Percentiles rank a stretch among this genome's conserved stretches.
These are phyloP conservation scores for Pythium rishiriense DNA, from an alignment of 352 stramenopile species.

Conservation along the genomic window DNA sequence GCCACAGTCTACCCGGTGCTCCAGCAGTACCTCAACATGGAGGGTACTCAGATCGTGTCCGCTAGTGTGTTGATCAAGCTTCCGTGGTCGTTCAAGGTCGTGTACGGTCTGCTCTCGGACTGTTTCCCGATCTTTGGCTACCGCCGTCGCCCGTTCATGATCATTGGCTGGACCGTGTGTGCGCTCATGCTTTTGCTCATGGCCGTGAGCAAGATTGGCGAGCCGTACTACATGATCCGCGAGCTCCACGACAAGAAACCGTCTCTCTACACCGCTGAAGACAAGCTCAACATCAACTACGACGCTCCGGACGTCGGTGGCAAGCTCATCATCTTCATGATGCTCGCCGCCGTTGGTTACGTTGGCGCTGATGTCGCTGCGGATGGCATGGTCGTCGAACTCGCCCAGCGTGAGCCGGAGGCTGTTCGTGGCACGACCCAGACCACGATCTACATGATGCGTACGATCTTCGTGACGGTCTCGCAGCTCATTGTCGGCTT, in stretches of 20 bases:
- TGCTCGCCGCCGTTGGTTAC: conserved; percentile 31
- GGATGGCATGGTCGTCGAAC: conserved; percentile 33
- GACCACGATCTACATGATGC: too few species aligned
- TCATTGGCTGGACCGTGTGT: conserved; percentile 33
- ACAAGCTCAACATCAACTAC: too few species aligned
- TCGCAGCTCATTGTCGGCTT: conserved; percentile 14
- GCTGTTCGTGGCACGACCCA: conserved; percentile 9
- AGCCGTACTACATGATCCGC: conserved; percentile 26
- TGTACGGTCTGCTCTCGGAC: conserved; percentile 34
- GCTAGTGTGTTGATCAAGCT: conserved; percentile 26
- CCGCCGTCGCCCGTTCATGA: conserved; percentile 40
- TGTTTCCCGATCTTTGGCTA: conserved; percentile 37
- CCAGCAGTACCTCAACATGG: conserved; percentile 33
- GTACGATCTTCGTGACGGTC: conserved; percentile 9
- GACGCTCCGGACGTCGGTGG: too few species aligned
- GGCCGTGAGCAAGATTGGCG: conserved; percentile 16
- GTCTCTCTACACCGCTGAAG: too few species aligned
- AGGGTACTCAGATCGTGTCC: conserved; percentile 29
- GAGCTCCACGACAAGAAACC: too few species aligned
- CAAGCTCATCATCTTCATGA: too few species aligned
- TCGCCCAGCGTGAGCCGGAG: conserved; percentile 35
- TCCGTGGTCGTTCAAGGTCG: conserved; percentile 39
- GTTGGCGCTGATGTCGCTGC: conserved; percentile 32
- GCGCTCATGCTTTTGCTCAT: conserved; percentile 15
- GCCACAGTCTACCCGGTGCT: neutral